Evolutionary conservation across 129 eudicot species (phyloP).

Genomic region (Flaveria ramosissima): DNA sequence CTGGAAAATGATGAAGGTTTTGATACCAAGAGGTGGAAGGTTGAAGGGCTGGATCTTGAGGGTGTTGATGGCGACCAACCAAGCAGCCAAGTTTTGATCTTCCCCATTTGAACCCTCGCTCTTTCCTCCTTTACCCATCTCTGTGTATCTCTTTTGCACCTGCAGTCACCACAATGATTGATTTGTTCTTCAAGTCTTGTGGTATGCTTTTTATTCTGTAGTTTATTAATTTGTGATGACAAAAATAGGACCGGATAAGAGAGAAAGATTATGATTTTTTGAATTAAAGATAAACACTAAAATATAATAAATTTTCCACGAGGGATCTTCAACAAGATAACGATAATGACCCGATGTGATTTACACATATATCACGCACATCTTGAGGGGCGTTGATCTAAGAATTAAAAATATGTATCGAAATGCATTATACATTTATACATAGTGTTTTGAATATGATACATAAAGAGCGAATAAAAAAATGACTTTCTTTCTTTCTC

Average conservation of each 20-base stretch:
- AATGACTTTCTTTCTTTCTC: too few species aligned
- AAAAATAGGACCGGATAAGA: slow-evolving; percentile 25
- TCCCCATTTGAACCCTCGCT: slow-evolving; percentile 18
- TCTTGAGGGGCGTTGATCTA: too few species aligned
- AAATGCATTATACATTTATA: too few species aligned
- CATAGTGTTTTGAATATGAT: too few species aligned
- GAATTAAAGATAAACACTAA: background rate
- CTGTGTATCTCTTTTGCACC: background rate
- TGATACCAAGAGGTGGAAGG: slow-evolving; percentile 83
- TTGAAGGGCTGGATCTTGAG: slow-evolving; percentile 84
- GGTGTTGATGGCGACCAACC: slow-evolving; percentile 74
- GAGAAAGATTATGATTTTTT: background rate
- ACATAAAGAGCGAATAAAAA: too few species aligned
- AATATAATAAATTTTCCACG: background rate
- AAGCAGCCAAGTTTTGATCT: slow-evolving; percentile 90
- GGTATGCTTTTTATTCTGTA: background rate
- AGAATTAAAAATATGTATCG: too few species aligned
- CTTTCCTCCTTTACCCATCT: slow-evolving; percentile 61
- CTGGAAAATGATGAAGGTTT: background rate
- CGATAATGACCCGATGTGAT: background rate
- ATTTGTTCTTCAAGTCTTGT: background rate
- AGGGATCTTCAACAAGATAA: background rate
- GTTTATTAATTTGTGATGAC: slow-evolving; percentile 11
- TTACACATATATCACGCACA: background rate
- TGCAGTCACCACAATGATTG: slow-evolving; percentile 1